Evolutionary conservation across 352 stramenopile genomes (phyloP), one percentile per base, ranked within the genome.

Genomic region (Phytophthora cactorum): DNA sequence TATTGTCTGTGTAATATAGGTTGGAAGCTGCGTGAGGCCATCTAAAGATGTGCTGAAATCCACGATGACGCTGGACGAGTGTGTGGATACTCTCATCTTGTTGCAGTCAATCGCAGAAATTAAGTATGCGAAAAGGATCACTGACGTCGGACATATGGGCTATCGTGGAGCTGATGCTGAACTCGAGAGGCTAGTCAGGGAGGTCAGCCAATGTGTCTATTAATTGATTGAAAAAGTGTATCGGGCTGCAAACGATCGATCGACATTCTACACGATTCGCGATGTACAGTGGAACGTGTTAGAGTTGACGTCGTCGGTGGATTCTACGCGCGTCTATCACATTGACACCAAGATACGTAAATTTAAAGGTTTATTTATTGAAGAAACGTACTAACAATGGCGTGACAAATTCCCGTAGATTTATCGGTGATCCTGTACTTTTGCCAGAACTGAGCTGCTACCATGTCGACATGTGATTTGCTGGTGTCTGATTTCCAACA

Each of bases 361-460:
- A 15, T 46, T 28, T 4, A 46, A 46, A 22, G 22, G 22, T 22
- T 22, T 25, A 10, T 27, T 25, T 28, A 11, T 25, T 15, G 0
- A 12, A 2, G 22, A 52, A 38, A 31, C 12, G 15, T 58, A 44
- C 27, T 38, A 8, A 10, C 10, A 12, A 22, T 22, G 0, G 22
- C 22, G 22, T 22, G 22, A 22, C 22, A 22, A 22, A 22, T 22
- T 22, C 22, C 17, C 0, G 22, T 22, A 22, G 22, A 22, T 22
- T 22, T 22, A 22, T 22, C 22, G 8, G 34, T 65, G 36, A 5
- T 51, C 58, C 2, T 58, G 58, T 39, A 52, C 15, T 9, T 59
- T 65, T 14, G 57, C 52, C n/a, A 57, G 49, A 31, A 59, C 47
- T 1, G 28, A 47, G 6, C 38, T 58, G n/a, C 2, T 65, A n/a